Percentiles rank a stretch among this genome's conserved stretches.
phyloP scores from a whole-genome alignment of 768 basidiomycete genomes.

The Lentinula guzmanii region DNA sequence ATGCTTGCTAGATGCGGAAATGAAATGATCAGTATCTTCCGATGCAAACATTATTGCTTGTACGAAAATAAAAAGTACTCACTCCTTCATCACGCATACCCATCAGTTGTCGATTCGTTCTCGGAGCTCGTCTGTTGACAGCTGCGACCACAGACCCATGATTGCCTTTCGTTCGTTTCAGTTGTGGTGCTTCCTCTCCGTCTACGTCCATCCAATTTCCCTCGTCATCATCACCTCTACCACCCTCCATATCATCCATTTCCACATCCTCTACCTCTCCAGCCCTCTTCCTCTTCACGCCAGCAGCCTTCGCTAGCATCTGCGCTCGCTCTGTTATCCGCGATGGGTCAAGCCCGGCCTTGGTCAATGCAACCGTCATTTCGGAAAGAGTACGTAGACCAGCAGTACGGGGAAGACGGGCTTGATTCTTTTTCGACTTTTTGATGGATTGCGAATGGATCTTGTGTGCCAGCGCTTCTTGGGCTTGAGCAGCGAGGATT shows the following conservation, averaged over 20 bases:
- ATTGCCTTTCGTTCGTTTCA: slow-evolving; percentile 59
- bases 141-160: slow-evolving; percentile 44
- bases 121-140: slow-evolving; percentile 50
- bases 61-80: slow-evolving; percentile 19
- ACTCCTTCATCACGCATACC: slow-evolving; percentile 77
- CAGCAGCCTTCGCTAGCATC: slow-evolving; percentile 66
- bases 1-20: slow-evolving; percentile 54
- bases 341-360: slow-evolving; percentile 85
- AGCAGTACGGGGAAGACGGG: slow-evolving; percentile 73
- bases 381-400: slow-evolving; percentile 67
- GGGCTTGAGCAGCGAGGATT: slow-evolving; percentile 62
- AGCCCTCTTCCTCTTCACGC: slow-evolving; percentile 67
- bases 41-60: background rate
- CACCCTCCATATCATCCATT: slow-evolving; percentile 43
- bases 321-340: slow-evolving; percentile 85
- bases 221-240: slow-evolving; percentile 39
- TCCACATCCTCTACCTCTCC: slow-evolving; percentile 49
- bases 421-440: slow-evolving; percentile 81
- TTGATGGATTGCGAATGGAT: slow-evolving; percentile 72
- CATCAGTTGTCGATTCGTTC: slow-evolving; percentile 67
- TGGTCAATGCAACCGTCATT: slow-evolving; percentile 75
- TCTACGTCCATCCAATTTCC: slow-evolving; percentile 49
- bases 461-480: slow-evolving; percentile 56
- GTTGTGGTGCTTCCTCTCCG: slow-evolving; percentile 42
- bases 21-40: background rate